A percentile compares a stretch with the other conserved stretches of the same genome.
phyloP scores from a whole-genome alignment of 768 basidiomycete genomes.

The Terana coerulea region DNA sequence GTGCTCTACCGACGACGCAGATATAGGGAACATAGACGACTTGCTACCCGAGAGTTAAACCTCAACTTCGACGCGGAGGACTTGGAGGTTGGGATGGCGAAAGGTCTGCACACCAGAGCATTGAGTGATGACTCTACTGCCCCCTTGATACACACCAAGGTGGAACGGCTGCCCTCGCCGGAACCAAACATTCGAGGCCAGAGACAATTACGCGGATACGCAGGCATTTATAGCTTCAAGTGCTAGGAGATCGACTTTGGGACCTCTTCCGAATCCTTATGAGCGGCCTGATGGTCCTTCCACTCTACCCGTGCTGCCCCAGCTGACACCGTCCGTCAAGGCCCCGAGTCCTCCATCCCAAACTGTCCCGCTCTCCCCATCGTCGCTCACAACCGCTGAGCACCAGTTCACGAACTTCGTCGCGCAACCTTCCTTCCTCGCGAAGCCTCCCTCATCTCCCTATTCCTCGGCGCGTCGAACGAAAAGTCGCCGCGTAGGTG shows the following conservation, averaged over 20 bases:
- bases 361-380: background rate
- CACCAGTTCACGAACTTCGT: background rate
- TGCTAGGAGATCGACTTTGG: background rate
- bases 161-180: background rate
- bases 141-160: background rate
- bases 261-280: background rate
- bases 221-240: background rate
- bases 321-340: background rate
- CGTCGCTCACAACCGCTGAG: background rate
- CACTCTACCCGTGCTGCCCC: background rate
- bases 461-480: background rate
- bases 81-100: background rate
- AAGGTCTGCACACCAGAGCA: background rate
- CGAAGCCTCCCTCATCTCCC: constrained; percentile 7
- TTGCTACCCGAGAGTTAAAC: background rate
- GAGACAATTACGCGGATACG: background rate
- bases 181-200: background rate
- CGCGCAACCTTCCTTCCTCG: constrained; percentile 5
- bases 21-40: background rate
- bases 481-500: background rate
- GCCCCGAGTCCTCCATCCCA: background rate
- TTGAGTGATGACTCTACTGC: background rate
- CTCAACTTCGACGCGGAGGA: constrained; percentile 10
- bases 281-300: too few species aligned
- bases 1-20: background rate